A percentile compares a stretch with the other conserved stretches of the same genome.
phyloP scores from a whole-genome alignment of 768 basidiomycete species.

The Megacollybia marginata region DNA sequence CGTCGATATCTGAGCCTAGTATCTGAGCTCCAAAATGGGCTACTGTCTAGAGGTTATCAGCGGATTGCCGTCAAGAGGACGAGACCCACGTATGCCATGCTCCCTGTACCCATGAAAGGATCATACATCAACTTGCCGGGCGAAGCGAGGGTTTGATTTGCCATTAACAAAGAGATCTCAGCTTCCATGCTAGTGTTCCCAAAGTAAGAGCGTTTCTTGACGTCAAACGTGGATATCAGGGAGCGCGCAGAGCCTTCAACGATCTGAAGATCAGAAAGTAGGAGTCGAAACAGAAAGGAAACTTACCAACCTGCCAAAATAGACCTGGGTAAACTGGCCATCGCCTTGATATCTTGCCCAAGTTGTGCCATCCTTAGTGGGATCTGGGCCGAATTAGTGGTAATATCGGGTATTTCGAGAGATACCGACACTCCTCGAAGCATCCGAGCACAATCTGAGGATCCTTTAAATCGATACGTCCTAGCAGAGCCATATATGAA shows the following conservation, averaged over 20 bases:
- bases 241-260: conserved; percentile 60
- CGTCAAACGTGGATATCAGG: conserved; percentile 65
- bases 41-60: conserved; percentile 45
- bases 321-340: conserved; percentile 62
- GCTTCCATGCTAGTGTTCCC: conserved; percentile 99
- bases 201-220: conserved; percentile 85
- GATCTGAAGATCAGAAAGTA: conserved; percentile 30
- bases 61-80: not conserved
- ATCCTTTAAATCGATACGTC: conserved; percentile 73
- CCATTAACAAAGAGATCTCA: conserved; percentile 92
- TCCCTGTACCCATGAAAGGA: conserved; percentile 91
- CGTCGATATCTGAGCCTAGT: conserved; percentile 94
- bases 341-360: conserved; percentile 51
- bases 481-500: conserved; percentile 75
- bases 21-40: conserved; percentile 85
- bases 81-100: conserved; percentile 72
- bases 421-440: conserved; percentile 81
- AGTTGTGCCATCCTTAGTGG: conserved; percentile 36
- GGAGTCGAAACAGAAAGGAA: not conserved
- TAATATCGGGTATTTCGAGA: conserved; percentile 5
- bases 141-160: conserved; percentile 85
- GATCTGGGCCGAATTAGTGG: conserved; percentile 31
- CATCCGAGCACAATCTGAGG: conserved; percentile 69
- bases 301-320: conserved; percentile 82
- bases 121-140: conserved; percentile 93